Evolutionary conservation across 2,329 filamentous ascomycete genomes (phyloP).

Genomic region (Claviceps purpurea): DNA sequence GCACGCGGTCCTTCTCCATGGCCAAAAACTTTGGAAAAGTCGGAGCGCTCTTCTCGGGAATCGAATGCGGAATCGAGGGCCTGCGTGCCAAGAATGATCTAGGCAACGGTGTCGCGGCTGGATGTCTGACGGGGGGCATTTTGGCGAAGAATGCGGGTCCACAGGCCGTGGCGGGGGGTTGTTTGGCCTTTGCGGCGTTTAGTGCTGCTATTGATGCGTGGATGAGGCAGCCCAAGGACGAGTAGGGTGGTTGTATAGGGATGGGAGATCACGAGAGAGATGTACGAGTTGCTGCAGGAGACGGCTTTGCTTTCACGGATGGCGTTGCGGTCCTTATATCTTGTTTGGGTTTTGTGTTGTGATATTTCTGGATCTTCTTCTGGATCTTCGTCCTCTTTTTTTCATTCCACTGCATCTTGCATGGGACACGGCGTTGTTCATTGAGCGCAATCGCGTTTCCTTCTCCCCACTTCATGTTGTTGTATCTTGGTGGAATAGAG

Average conservation of each 20-base stretch:
- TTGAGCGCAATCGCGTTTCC: not conserved
- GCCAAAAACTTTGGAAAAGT: conserved; percentile 95
- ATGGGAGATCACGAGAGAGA: not conserved
- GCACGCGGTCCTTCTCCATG: conserved; percentile 62
- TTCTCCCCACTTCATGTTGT: not conserved
- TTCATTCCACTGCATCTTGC: not conserved
- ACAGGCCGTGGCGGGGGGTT: conserved; percentile 76
- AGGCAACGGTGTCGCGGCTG: conserved; percentile 72
- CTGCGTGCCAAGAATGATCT: conserved; percentile 88
- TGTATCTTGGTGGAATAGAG: not conserved
- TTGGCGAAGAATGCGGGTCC: conserved; percentile 79
- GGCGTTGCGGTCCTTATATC: not conserved
- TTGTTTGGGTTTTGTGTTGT: too few species aligned
- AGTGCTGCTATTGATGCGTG: conserved; percentile 84
- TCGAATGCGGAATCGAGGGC: conserved; percentile 92
- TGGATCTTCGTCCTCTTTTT: too few species aligned
- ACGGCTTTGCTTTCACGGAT: too few species aligned
- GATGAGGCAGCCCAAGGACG: conserved; percentile 64
- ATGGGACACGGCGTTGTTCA: not conserved
- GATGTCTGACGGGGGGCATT: conserved; percentile 83
- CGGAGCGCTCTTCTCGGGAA: conserved; percentile 79
- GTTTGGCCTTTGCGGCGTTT: conserved; percentile 87
- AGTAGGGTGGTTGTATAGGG: conserved; percentile 20
- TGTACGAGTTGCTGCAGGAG: not conserved
- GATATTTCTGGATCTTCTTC: not conserved